These are phyloP conservation scores for Suillus spraguei DNA, from an alignment of 768 basidiomycete genomes.

Conservation along the genomic window DNA sequence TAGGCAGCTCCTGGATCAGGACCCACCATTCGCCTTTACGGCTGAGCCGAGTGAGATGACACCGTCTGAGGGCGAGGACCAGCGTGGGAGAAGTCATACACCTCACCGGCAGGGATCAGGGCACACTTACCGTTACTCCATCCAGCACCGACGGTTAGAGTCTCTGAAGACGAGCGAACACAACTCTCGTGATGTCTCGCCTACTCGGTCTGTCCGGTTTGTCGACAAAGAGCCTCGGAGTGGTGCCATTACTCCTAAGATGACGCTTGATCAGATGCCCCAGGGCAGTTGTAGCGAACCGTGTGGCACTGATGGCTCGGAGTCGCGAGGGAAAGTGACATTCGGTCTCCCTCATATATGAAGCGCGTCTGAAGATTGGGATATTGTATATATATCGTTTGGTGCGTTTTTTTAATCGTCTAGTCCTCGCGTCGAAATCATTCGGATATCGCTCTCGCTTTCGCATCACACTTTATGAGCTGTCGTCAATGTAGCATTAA, in stretches of 20 bases:
- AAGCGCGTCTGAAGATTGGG: not conserved
- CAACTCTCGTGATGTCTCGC: slow-evolving; percentile 43
- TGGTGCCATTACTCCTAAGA: slow-evolving; percentile 25
- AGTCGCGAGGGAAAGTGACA: slow-evolving; percentile 18
- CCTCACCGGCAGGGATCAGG: slow-evolving; percentile 19
- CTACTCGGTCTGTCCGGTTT: slow-evolving; percentile 50
- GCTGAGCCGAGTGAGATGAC: not conserved
- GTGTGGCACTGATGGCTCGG: slow-evolving; percentile 17
- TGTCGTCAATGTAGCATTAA: slow-evolving; percentile 9
- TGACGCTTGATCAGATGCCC: slow-evolving; percentile 22
- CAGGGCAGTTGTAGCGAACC: slow-evolving; percentile 18
- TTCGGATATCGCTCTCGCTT: not conserved
- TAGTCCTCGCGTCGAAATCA: not conserved
- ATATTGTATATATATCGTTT: not conserved
- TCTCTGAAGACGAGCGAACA: slow-evolving; percentile 24
- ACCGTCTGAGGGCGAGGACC: slow-evolving; percentile 14
- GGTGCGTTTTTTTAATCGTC: not conserved
- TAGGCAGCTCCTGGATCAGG: slow-evolving; percentile 10
- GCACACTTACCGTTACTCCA: slow-evolving; percentile 22
- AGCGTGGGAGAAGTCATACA: slow-evolving; percentile 26
- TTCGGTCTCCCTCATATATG: slow-evolving; percentile 24
- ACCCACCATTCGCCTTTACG: not conserved
- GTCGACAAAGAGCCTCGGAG: slow-evolving; percentile 39
- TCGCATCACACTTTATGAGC: not conserved
- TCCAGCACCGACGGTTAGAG: slow-evolving; percentile 33